phyloP scores from a whole-genome alignment of 2,329 filamentous ascomycete genomes.

The Trichoderma atroviride region DNA sequence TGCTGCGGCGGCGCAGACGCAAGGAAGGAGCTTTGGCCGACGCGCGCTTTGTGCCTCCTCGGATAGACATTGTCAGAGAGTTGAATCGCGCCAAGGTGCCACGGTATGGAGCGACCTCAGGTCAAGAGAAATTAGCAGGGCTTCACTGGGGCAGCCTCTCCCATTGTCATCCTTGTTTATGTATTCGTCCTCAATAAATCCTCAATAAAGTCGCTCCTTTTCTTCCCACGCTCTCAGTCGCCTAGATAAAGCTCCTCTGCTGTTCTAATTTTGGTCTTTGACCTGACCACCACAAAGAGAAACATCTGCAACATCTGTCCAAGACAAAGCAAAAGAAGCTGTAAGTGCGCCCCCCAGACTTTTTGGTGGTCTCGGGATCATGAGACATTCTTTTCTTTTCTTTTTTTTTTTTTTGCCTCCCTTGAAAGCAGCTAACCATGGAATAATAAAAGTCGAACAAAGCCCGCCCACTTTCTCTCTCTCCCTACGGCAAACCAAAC shows the following conservation, averaged over 20 bases:
- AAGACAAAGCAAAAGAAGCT: not conserved
- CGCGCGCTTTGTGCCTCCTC: not conserved
- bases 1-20: not conserved
- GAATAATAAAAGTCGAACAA: conserved; percentile 15
- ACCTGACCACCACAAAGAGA: not conserved
- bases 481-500: not conserved
- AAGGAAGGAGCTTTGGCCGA: not conserved
- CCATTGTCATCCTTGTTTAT: not conserved
- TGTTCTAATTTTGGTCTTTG: too few relatives aligned
- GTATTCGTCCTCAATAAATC: not conserved
- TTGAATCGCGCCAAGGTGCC: not conserved
- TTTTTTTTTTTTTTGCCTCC: not conserved
- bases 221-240: not conserved
- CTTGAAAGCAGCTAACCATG: not conserved
- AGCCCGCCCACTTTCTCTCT: not conserved
- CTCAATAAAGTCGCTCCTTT: not conserved
- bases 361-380: not conserved
- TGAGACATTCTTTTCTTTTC: not conserved
- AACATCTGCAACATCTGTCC: not conserved
- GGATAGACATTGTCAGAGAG: not conserved
- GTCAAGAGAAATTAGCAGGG: not conserved
- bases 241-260: not conserved
- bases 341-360: not conserved
- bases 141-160: not conserved
- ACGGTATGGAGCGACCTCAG: not conserved